Evolutionary conservation across 768 basidiomycete genomes (phyloP).

Genomic region (Tricholoma saponaceum): DNA sequence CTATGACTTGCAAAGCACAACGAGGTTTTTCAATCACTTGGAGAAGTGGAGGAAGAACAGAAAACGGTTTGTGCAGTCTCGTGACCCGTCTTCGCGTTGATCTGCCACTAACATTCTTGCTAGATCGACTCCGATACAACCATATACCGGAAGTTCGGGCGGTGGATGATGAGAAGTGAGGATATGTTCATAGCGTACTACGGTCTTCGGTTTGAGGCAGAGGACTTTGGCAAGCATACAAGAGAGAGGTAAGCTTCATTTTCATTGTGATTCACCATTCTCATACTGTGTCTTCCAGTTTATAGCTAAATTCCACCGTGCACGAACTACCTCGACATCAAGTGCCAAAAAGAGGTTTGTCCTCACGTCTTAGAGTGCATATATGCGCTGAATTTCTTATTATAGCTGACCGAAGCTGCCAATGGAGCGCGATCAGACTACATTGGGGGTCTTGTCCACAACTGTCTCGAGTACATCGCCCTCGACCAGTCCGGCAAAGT

Average conservation of each 20-base stretch:
- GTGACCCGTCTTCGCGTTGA: background rate
- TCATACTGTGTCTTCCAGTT: background rate
- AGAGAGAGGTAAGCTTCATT: background rate
- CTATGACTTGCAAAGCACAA: background rate
- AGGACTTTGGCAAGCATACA: background rate
- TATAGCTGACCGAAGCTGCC: slow-evolving; percentile 1
- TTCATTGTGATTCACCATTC: background rate
- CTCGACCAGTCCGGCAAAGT: background rate
- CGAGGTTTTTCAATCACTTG: background rate
- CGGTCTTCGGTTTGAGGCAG: background rate
- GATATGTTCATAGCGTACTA: background rate
- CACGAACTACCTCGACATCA: background rate
- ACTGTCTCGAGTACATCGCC: slow-evolving; percentile 3
- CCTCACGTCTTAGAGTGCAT: background rate
- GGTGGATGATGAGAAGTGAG: slow-evolving; percentile 3
- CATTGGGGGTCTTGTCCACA: slow-evolving; percentile 1
- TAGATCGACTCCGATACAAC: background rate
- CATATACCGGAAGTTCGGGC: background rate
- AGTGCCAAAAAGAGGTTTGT: background rate
- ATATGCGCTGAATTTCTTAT: background rate
- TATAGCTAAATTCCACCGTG: background rate
- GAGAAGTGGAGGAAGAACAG: background rate
- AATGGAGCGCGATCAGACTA: slow-evolving; percentile 5
- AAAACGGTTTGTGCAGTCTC: background rate
- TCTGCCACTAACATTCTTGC: background rate